Evolutionary conservation across 352 stramenopile species (phyloP).

Genomic region (Phytopythium chamaehyphon): DNA sequence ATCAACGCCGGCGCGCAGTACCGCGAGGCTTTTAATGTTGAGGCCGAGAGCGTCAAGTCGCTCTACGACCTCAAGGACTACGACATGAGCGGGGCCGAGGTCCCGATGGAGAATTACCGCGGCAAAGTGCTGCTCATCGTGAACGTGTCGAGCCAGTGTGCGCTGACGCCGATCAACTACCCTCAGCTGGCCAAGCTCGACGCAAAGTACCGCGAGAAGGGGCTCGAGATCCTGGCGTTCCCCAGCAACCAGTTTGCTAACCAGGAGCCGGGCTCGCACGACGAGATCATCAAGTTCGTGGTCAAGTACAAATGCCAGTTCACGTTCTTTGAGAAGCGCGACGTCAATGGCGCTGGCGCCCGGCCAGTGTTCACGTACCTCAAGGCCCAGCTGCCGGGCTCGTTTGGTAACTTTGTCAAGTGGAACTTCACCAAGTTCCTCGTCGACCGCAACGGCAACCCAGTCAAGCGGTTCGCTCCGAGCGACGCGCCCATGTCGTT

Average conservation of each 20-base stretch:
- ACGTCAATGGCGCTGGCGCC: slow-evolving; percentile 71
- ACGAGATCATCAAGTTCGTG: slow-evolving; percentile 44
- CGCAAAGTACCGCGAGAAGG: slow-evolving; percentile 44
- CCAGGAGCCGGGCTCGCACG: slow-evolving; percentile 55
- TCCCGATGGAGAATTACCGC: slow-evolving; percentile 47
- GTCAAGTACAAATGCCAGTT: slow-evolving; percentile 29
- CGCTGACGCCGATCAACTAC: slow-evolving; percentile 71
- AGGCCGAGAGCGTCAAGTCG: slow-evolving; percentile 21
- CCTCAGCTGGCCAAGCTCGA: slow-evolving; percentile 57
- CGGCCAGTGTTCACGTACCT: slow-evolving; percentile 72
- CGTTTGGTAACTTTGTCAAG: slow-evolving; percentile 67
- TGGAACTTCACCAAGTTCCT: slow-evolving; percentile 93
- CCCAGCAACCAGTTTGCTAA: slow-evolving; percentile 78
- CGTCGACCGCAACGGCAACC: slow-evolving; percentile 83
- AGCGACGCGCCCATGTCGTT: slow-evolving; percentile 69
- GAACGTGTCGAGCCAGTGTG: slow-evolving; percentile 70
- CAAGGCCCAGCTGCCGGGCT: slow-evolving; percentile 37
- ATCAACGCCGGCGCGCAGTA: slow-evolving; percentile 15
- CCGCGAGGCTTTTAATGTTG: slow-evolving; percentile 9
- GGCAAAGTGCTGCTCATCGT: slow-evolving; percentile 50
- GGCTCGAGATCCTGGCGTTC: slow-evolving; percentile 61
- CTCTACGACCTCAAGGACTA: slow-evolving; percentile 68
- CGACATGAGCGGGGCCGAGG: slow-evolving; percentile 45
- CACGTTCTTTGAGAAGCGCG: slow-evolving; percentile 50
- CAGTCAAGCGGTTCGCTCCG: slow-evolving; percentile 69